Conservation (phyloP, 495 filamentous ascomycete species). For the Platismatia glauca region DNA sequence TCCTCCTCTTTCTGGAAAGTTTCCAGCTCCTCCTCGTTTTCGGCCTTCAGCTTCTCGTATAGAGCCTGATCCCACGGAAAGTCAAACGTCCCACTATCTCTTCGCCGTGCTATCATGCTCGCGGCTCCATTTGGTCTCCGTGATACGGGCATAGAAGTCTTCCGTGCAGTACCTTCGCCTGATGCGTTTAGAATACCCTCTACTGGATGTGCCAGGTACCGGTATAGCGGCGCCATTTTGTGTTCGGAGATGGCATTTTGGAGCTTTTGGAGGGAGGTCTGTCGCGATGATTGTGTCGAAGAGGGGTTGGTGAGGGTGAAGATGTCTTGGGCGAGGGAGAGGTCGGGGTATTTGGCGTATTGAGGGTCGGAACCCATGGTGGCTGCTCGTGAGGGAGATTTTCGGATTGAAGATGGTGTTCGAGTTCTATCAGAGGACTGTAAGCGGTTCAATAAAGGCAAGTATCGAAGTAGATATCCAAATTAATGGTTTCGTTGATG, state of each 20-base stretch:
- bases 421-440: neutral
- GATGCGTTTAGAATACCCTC: slow-evolving; percentile 78
- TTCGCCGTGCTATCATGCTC: slow-evolving; percentile 64
- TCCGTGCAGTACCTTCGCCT: slow-evolving; percentile 60
- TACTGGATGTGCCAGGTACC: slow-evolving; percentile 86
- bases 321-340: slow-evolving; percentile 89
- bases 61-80: slow-evolving; percentile 84
- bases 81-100: slow-evolving; percentile 50
- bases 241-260: slow-evolving; percentile 88
- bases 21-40: slow-evolving; percentile 86
- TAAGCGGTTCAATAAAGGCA: neutral
- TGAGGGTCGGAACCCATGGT: slow-evolving; percentile 95
- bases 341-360: slow-evolving; percentile 88
- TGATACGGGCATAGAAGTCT: slow-evolving; percentile 42
- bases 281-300: slow-evolving; percentile 54
- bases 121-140: slow-evolving; percentile 49
- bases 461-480: neutral
- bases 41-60: slow-evolving; percentile 74
- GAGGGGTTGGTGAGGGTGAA: slow-evolving; percentile 92
- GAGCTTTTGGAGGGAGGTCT: slow-evolving; percentile 69
- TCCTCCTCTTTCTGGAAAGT: slow-evolving; percentile 92
- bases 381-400: slow-evolving; percentile 17
- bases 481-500: neutral
- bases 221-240: slow-evolving; percentile 96
- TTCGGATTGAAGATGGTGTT: neutral